Base-by-base conservation (phyloP, 2,329 filamentous ascomycete species). In the Apiospora saccharicola region DNA sequence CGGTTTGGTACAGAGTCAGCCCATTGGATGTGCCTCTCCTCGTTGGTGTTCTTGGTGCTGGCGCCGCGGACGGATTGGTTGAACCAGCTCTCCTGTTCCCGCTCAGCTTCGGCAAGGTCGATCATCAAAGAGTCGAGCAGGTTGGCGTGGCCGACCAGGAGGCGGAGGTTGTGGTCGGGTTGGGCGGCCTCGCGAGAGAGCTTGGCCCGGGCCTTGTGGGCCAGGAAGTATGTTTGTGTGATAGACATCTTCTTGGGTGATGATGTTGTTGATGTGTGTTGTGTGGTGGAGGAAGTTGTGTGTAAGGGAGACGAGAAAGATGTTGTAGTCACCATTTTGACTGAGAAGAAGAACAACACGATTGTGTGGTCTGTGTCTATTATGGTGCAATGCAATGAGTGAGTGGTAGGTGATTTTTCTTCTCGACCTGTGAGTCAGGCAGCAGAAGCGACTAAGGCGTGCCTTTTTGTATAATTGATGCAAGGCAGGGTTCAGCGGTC, bases 191-290 rank as follows among this genome's bases (percentile, higher is more conserved):
- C 96, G 76, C 89, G 90, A 76, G 95, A 95, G 81, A 99, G 95
- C 94, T 99, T 99, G 79, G 92, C 93, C 83, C 96, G 92, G 82
- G 96, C 96, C 85, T 95, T 96, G 89, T 98, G 95, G 82, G 96
- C 96, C 79, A 98, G 93, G 87, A 94, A 98, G 92, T 98, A 99
- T 74, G 96, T 98, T 86, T 98, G 95, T 41, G 96, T 97, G 86
- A 98, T 93, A 83, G 93, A 97, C 96, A 98, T 98, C 86, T 93
- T 88, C 82, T 86, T 85, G 41, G 82, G 79, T 70, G 78, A 79
- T 7, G 47, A 1, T 24, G 47, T 41, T 43, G 68, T 41, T 30
- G 64, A 37, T 43, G 68, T 30, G 10, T 46, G 67, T 47, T 79
- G 77, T 71, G 78, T 77, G 74, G 78, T 72, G 74, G 78, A 72